Base-by-base conservation (phyloP, 805 yeast species). In the Cyberlindnera samutprakarnensis region DNA sequence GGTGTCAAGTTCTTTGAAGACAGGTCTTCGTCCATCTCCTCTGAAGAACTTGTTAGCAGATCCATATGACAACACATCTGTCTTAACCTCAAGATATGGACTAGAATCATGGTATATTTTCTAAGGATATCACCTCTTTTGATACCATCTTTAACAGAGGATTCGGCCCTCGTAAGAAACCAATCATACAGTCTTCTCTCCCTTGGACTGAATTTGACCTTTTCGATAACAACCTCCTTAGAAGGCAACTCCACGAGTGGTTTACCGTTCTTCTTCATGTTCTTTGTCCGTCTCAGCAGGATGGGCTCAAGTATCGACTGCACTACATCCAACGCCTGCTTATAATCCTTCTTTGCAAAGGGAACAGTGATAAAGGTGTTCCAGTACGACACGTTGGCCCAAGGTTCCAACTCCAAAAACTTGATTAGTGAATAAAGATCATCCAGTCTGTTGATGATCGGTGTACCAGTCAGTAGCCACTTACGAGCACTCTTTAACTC, bases 401-500 rank as follows among this genome's bases (percentile, higher is more conserved):
- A 90, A 1, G 97, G 97, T 44, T 83, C 85, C n/a, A 88, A 57
- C 26, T 75, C 66, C 29, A 90, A 57, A 47, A 79, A 90, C 43
- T 75, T 74, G 13, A 87, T 72, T 30, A 87, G 56, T 6, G 94
- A 78, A 50, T 72, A 88, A 28, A 90, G 57, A 53, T 90, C 97
- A 53, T 90, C 96, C 8, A 90, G 62, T 40, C 88, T 62, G 54
- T 88, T 88, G 24, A 87, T 81, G 18, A 88, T 83, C 0, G 97
- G 96, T 0, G 97, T 88, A 7, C 97, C 97, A 0, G 96, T 86
- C 28, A 90, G 61, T 4, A 81, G 65, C 97, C 97, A 88, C 38
- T 75, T 74, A 30, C 92, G 64, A 14, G 66, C 61, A 45, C 84
- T 75, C 8, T 58, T 47, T n/a, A 88, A 49, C 15, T 72, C 80